Percentiles rank a stretch among this genome's conserved stretches.
phyloP scores from a whole-genome alignment of 2,329 filamentous ascomycete species.

The Fusarium udum region DNA sequence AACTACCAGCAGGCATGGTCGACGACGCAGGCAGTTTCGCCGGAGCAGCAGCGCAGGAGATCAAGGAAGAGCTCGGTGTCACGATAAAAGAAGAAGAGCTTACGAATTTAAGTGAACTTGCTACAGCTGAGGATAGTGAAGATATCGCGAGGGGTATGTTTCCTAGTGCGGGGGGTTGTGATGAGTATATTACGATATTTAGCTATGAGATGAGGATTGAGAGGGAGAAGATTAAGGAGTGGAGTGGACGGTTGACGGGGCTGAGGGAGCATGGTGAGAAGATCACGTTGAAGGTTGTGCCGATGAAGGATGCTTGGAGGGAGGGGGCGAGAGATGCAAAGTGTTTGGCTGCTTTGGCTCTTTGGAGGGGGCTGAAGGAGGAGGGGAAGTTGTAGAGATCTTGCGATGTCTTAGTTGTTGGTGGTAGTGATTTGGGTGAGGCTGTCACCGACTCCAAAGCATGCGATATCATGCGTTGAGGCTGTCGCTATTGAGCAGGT shows the following conservation, averaged over 20 bases:
- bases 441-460: not conserved
- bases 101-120: constrained; percentile 62
- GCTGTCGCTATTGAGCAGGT: not conserved
- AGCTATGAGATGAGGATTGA: constrained; percentile 63
- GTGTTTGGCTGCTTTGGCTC: constrained; percentile 65
- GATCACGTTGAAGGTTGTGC: constrained; percentile 69
- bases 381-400: constrained; percentile 51
- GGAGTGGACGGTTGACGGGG: constrained; percentile 67
- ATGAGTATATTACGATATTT: constrained; percentile 69
- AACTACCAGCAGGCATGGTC: constrained; percentile 69
- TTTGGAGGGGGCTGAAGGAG: constrained; percentile 65
- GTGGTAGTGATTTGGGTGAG: not conserved
- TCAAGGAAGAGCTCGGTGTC: constrained; percentile 68
- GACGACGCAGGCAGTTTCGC: constrained; percentile 63
- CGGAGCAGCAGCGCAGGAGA: constrained; percentile 68
- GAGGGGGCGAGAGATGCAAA: constrained; percentile 68
- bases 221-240: constrained; percentile 60
- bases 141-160: constrained; percentile 61
- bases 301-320: constrained; percentile 65
- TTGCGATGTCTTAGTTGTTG: not conserved
- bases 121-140: constrained; percentile 47
- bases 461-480: not conserved
- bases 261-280: constrained; percentile 67
- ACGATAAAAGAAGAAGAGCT: constrained; percentile 60
- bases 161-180: constrained; percentile 67